Evolutionary conservation across 371 early-diverging fungal genomes (phyloP), one percentile per base, ranked within the genome.

Genomic region (Phascolomyces articulosus): DNA sequence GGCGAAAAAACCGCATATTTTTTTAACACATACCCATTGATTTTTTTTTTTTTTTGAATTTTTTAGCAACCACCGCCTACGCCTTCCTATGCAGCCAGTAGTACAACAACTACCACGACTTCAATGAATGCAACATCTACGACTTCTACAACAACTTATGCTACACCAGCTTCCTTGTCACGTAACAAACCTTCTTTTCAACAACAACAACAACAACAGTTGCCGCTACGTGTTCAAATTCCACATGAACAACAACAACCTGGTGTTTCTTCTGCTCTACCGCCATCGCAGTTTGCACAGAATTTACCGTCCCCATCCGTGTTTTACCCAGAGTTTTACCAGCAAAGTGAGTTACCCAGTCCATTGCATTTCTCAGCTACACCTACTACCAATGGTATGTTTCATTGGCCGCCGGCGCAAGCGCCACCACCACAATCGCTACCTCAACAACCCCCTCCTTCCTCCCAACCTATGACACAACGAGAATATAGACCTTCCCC

Each of bases 281-380:
- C 56, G 1, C 56, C 56, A 34, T 79, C 83, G 21, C 85, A 90
- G 68, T 91, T 90, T 65, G 89, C 88, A 21, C 91, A 90, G 69
- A 90, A 88, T 62, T 71, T 91, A 24, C 91, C 91, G 3, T 91
- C 91, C 10, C 91, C 91, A 4, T 87, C 88, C 9, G 83, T 88
- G 8, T 91, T 91, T 66, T 91, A 90, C 64, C 88, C 90, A 3
- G 83, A 90, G 59, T 87, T 91, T 53, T 91, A 91, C 63, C 87
- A 85, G 60, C 85, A 81, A 64, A 79, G 70, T 61, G 88, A 86
- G 58, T 59, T 80, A 59, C 86, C 79, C n/a, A 87, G 88, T 55
- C 88, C 88, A 16, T 71, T 88, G 53, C 80, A 86, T 58, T 87
- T 87, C 68, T 83, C 84, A 20, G 76, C 82, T 11, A 87, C 87